phyloP scores from a whole-genome alignment of 148 eudicot species.

The Arctostaphylos glauca region DNA sequence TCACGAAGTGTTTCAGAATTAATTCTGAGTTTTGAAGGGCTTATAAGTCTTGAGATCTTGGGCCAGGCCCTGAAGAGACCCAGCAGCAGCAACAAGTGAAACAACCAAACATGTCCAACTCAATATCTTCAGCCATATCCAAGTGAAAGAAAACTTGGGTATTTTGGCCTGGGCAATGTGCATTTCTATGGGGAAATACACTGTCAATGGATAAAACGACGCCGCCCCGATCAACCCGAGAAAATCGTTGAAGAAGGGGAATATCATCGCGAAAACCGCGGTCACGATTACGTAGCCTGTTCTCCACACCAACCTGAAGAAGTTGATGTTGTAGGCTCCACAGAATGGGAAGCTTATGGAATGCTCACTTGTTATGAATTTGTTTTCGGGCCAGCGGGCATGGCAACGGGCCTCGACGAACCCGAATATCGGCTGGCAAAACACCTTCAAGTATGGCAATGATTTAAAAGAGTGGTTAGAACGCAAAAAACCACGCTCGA shows the following conservation, averaged over 20 bases:
- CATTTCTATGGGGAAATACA: conserved; percentile 19
- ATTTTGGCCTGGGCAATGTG: conserved; percentile 21
- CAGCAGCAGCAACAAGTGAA: conserved; percentile 34
- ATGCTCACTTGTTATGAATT: conserved; percentile 58
- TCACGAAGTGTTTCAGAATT: neutral
- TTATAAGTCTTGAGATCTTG: conserved; percentile 8
- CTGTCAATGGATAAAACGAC: conserved; percentile 34
- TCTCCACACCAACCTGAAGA: conserved; percentile 81
- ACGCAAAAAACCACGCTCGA: no score
- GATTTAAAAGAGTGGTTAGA: neutral
- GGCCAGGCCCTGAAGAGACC: conserved; percentile 11
- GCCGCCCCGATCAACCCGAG: conserved; percentile 74
- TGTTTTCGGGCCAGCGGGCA: conserved; percentile 55
- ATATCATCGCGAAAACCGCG: conserved; percentile 64
- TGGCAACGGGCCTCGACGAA: conserved; percentile 50
- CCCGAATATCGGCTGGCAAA: conserved; percentile 68
- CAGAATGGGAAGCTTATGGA: conserved; percentile 38
- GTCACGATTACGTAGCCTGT: conserved; percentile 64
- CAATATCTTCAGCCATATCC: conserved; percentile 16
- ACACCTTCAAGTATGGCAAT: conserved; percentile 37
- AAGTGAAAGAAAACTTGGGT: conserved; percentile 14
- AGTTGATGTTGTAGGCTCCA: conserved; percentile 53
- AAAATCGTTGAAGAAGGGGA: conserved; percentile 92
- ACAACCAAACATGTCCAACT: conserved; percentile 12
- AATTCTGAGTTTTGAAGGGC: conserved; percentile 12